Base-by-base conservation (phyloP, 306 rosid species). In the Castanea crenata region DNA sequence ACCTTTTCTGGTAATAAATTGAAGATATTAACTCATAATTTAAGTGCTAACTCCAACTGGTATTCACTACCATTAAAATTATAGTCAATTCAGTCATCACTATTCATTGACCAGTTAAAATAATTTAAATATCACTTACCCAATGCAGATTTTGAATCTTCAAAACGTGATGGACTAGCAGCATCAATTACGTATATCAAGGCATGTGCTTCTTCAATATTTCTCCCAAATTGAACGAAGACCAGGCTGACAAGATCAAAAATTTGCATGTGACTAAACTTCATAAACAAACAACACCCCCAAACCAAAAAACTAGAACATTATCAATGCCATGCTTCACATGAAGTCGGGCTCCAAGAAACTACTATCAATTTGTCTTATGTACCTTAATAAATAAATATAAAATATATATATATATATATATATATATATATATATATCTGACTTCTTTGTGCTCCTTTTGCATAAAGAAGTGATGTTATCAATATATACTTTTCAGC, bases 141-240 rank as follows among this genome's bases (percentile, higher is more conserved):
- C 78, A 96, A 87, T 41, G 98, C 97, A 77, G 99, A 96, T 84
- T 96, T 96, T 16, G 94, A 86, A 89, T 96, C 99, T 87, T 96
- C 99, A 78, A 96, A 96, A 61, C 93, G 93, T 2, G 96, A 83
- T 3, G 97, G 98, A 75, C 85, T 84, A 51, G 97, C 58, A 80
- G 99, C 98, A 87, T 96, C 99, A 46, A 93, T 85, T 34, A 96
- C 98, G 82, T 86, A 96, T 75, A 96, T 55, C 77, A 96, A 89
- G n/a, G 99, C 99, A 74, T 91, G 98, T 11, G 99, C 92, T 84
- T 96, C 99, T 89, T 96, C 99, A 96, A 82, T 96, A 96, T 72
- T 96, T 96, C 88, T 96, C 99, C 99, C 99, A 96, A 80, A 96
- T 93, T 74, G 98, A 93, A 81, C 97, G 94, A 86, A 96, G 99